These are phyloP conservation scores for Penicillium sp. DNA, from an alignment of 2,329 filamentous ascomycete species.

Conservation along the genomic window DNA sequence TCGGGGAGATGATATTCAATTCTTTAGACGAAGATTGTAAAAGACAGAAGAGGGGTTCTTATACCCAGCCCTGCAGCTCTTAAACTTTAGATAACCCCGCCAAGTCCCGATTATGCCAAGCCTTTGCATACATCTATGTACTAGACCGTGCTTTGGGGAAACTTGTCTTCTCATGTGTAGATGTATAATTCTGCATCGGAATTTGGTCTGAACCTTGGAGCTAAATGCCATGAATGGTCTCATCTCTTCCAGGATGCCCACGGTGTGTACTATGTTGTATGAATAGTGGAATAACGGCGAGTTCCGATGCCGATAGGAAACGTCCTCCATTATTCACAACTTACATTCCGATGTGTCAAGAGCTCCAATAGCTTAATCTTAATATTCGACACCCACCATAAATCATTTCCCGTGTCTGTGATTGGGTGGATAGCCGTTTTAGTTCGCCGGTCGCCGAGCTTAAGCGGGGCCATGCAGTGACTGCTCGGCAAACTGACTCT, in stretches of 20 bases:
- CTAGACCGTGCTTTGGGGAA: background rate
- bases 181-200: background rate
- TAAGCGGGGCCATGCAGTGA: background rate
- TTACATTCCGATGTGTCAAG: constrained; percentile 17
- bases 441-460: constrained; percentile 4
- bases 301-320: constrained; percentile 11
- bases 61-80: background rate
- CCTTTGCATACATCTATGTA: background rate
- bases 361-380: background rate
- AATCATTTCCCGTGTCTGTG: background rate
- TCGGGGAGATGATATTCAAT: background rate
- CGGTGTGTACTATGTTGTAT: constrained; percentile 1
- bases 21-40: background rate
- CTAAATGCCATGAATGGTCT: background rate
- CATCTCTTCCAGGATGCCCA: background rate
- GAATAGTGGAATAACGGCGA: constrained; percentile 10
- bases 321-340: constrained; percentile 13
- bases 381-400: background rate
- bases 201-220: background rate
- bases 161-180: background rate
- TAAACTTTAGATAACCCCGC: background rate
- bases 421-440: background rate
- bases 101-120: background rate
- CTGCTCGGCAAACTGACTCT: background rate
- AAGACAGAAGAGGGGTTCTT: constrained; percentile 1